phyloP scores from a whole-genome alignment of 1,284 basidiomycete genomes.

The Leccinum solheimii region DNA sequence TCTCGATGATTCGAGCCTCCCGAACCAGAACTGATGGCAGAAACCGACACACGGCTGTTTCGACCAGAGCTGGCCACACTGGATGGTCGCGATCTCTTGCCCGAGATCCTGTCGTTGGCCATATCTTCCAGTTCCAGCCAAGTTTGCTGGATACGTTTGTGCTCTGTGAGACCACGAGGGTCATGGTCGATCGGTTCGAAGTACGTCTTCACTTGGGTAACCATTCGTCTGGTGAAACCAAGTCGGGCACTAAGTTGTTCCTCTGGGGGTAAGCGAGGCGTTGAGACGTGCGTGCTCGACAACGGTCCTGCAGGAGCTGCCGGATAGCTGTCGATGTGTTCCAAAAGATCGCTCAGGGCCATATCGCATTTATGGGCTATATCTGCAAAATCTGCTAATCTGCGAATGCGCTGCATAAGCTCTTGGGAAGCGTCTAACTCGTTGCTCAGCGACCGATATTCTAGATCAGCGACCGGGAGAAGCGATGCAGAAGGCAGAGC shows the following conservation, averaged over 20 bases:
- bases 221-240: slow-evolving; percentile 53
- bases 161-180: slow-evolving; percentile 56
- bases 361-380: slow-evolving; percentile 60
- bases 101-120: slow-evolving; percentile 63
- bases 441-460: slow-evolving; percentile 57
- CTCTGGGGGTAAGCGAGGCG: slow-evolving; percentile 49
- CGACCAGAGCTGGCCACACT: slow-evolving; percentile 63
- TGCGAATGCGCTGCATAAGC: slow-evolving; percentile 51
- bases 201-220: slow-evolving; percentile 47
- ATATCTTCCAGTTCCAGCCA: slow-evolving; percentile 80
- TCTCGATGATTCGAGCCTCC: slow-evolving; percentile 29
- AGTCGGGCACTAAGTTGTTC: slow-evolving; percentile 65
- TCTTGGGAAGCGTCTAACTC: slow-evolving; percentile 56
- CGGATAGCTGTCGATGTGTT: slow-evolving; percentile 79
- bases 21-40: slow-evolving; percentile 28
- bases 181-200: slow-evolving; percentile 52
- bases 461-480: slow-evolving; percentile 47
- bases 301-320: slow-evolving; percentile 52
- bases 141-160: slow-evolving; percentile 66
- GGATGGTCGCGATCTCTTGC: slow-evolving; percentile 60
- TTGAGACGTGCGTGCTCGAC: slow-evolving; percentile 49
- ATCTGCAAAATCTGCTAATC: slow-evolving; percentile 52
- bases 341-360: slow-evolving; percentile 77
- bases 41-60: slow-evolving; percentile 50
- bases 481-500: slow-evolving; percentile 47